Percentiles rank a stretch among this genome's conserved stretches.
phyloP scores from a whole-genome alignment of 108 stramenopile genomes.

The Fistulifera pelliculosa region DNA sequence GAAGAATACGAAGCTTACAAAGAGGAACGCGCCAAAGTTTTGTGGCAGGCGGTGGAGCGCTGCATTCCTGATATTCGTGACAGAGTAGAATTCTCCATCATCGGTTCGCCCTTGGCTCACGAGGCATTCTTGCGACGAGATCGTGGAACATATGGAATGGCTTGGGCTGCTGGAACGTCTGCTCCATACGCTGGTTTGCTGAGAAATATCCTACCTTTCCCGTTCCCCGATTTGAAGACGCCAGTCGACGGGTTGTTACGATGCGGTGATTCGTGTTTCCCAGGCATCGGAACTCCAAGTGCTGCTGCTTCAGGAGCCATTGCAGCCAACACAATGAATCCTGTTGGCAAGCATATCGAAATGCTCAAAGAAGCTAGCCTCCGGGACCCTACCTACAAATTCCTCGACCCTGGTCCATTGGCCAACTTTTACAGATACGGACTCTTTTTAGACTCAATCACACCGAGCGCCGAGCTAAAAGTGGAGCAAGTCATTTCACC shows the following conservation, averaged over 20 bases:
- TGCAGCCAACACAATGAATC: constrained; percentile 76
- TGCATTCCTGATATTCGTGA: constrained; percentile 90
- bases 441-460: constrained; percentile 65
- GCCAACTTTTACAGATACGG: constrained; percentile 57
- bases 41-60: constrained; percentile 85
- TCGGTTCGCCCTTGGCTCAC: constrained; percentile 89
- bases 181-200: constrained; percentile 81
- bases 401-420: constrained; percentile 75
- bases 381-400: constrained; percentile 83
- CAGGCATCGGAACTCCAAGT: constrained; percentile 90
- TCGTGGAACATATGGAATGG: constrained; percentile 88
- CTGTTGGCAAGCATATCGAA: constrained; percentile 75
- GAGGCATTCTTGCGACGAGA: constrained; percentile 90
- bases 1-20: constrained; percentile 91
- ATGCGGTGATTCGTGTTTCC: constrained; percentile 93
- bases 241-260: constrained; percentile 83
- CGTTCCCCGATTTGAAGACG: constrained; percentile 86
- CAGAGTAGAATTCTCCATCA: constrained; percentile 84
- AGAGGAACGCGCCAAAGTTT: constrained; percentile 78
- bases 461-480: constrained; percentile 72
- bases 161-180: constrained; percentile 91
- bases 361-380: constrained; percentile 66
- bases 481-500: constrained; percentile 7
- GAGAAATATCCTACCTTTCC: constrained; percentile 68
- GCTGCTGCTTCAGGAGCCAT: constrained; percentile 93